phyloP scores from a whole-genome alignment of 2,329 filamentous ascomycete species.

The Aureobasidium sp. region DNA sequence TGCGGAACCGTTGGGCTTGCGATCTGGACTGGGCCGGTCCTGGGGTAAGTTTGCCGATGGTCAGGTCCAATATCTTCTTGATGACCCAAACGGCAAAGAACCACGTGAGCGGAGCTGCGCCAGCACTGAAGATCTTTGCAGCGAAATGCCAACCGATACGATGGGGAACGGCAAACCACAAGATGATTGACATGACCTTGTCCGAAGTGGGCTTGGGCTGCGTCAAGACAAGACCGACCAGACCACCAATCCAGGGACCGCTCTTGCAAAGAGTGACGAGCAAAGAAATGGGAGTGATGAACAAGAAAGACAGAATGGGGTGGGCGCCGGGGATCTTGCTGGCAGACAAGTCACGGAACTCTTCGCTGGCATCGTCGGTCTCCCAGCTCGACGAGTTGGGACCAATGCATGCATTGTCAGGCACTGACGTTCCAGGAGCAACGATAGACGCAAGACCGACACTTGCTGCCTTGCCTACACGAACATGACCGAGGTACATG shows the following conservation, averaged over 20 bases:
- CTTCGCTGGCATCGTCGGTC: slow-evolving; percentile 39
- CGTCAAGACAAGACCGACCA: slow-evolving; percentile 40
- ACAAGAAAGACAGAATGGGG: slow-evolving; percentile 38
- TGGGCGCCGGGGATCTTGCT: slow-evolving; percentile 38
- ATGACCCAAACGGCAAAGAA: slow-evolving; percentile 39
- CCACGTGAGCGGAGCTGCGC: slow-evolving; percentile 40
- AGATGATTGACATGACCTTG: slow-evolving; percentile 37
- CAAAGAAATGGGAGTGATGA: slow-evolving; percentile 39
- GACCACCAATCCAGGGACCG: slow-evolving; percentile 36
- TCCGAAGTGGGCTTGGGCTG: slow-evolving; percentile 30
- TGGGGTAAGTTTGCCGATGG: slow-evolving; percentile 35
- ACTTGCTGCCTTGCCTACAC: slow-evolving; percentile 42
- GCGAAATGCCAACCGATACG: slow-evolving; percentile 47
- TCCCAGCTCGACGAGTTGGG: slow-evolving; percentile 55
- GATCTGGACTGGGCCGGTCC: slow-evolving; percentile 28
- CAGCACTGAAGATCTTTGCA: slow-evolving; percentile 37
- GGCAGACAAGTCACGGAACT: slow-evolving; percentile 40
- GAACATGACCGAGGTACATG: slow-evolving; percentile 50
- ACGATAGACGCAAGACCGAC: slow-evolving; percentile 46
- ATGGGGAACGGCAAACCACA: slow-evolving; percentile 44
- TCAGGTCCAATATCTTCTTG: slow-evolving; percentile 36
- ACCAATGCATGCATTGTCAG: slow-evolving; percentile 47
- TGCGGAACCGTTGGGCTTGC: slow-evolving; percentile 39
- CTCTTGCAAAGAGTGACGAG: slow-evolving; percentile 38
- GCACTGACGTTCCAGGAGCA: slow-evolving; percentile 44